Evolutionary conservation across 768 basidiomycete genomes (phyloP).

Genomic region (Termitomyces sp.): DNA sequence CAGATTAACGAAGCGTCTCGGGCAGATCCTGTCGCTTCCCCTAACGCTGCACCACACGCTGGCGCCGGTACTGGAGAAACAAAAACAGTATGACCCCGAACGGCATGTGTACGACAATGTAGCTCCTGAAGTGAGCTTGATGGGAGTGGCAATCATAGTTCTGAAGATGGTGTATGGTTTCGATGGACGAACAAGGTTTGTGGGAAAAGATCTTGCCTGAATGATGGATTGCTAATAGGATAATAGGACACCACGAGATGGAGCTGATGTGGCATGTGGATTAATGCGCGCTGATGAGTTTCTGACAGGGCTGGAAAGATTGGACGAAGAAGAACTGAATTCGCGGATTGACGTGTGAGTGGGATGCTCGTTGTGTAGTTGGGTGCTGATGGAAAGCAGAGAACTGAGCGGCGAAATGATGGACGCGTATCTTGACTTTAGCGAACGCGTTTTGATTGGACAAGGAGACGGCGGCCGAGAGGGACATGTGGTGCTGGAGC

Average conservation of each 20-base stretch:
- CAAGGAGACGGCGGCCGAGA: slow-evolving; percentile 20
- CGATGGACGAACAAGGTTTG: slow-evolving; percentile 51
- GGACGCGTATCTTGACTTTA: slow-evolving; percentile 65
- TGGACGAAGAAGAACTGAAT: slow-evolving; percentile 35
- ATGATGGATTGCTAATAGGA: slow-evolving; percentile 10
- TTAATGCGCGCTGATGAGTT: slow-evolving; percentile 49
- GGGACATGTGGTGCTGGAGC: slow-evolving; percentile 23
- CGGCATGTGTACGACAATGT: slow-evolving; percentile 56
- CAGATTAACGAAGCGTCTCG: slow-evolving; percentile 53
- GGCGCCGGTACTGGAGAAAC: slow-evolving; percentile 32
- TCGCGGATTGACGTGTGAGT: slow-evolving; percentile 42
- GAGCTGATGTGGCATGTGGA: slow-evolving; percentile 54
- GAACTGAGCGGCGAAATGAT: slow-evolving; percentile 45
- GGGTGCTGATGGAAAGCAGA: slow-evolving; percentile 27
- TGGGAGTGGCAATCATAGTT: slow-evolving; percentile 57
- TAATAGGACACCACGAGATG: slow-evolving; percentile 36
- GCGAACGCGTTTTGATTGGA: slow-evolving; percentile 45
- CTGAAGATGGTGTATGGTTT: slow-evolving; percentile 85
- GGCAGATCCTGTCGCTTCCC: slow-evolving; percentile 48
- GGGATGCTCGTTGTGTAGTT: background rate
- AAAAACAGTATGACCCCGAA: slow-evolving; percentile 32
- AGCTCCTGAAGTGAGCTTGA: slow-evolving; percentile 61
- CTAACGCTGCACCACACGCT: slow-evolving; percentile 55
- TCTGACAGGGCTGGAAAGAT: slow-evolving; percentile 32
- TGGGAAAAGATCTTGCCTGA: slow-evolving; percentile 24